Evolutionary conservation across 2,329 filamentous ascomycete genomes (phyloP), one percentile per base, ranked within the genome.

Genomic region (Colletotrichum lupini): DNA sequence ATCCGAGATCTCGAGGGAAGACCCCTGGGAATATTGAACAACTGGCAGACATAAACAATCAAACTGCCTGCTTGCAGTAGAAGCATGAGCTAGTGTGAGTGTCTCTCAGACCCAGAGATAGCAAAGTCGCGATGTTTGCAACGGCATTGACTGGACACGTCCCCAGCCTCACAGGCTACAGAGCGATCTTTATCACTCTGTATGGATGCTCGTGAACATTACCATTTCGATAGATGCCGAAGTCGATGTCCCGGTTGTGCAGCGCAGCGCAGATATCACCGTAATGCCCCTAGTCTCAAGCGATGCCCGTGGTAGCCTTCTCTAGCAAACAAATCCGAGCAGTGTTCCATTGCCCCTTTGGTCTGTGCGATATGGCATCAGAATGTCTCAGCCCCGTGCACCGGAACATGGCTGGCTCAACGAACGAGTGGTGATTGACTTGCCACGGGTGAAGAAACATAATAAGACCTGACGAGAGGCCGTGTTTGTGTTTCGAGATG

Each of bases 11-110:
- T 73, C 70, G 59, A 73, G 66, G 70, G 70, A n/a, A 70, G 70
- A 70, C 70, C 70, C 70, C 70, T 73, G 70, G 66, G 28, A 73
- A 70, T 70, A 69, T 73, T 73, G 70, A 37, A 69, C 66, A 73
- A 56, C 59, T 73, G 70, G 70, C 70, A 73, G 70, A 73, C 70
- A 73, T 55, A 60, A 60, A 58, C 42, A 73, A 69, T 73, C 70
- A 70, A 73, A 70, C 42, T 58, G 66, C 26, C 59, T 59, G 53
- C 66, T 72, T 59, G 53, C 69, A 56, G 5, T 53, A 60, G 42
- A 59, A 72, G 69, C 66, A 69, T 64, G 69, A 59, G 66, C 58
- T 58, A 63, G 69, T 59, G 66, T 53, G 61, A 9, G 52, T 73
- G 53, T 56, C 60, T 70, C 58, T 73, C 53, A 60, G 53, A 46